phyloP scores from a whole-genome alignment of 2,329 filamentous ascomycete genomes.

The Botryotinia convoluta region DNA sequence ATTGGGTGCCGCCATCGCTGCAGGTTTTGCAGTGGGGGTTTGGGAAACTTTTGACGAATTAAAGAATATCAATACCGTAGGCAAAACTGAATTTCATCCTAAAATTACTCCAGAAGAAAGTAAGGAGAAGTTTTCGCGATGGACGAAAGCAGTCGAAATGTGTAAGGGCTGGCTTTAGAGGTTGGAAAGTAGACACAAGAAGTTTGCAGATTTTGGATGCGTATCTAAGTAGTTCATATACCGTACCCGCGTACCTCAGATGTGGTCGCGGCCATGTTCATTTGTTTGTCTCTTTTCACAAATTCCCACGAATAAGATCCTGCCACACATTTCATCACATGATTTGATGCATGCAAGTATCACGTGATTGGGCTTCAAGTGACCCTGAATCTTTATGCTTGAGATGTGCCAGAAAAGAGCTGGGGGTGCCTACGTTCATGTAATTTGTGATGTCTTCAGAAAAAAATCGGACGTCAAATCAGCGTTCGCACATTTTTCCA shows the following conservation, averaged over 20 bases:
- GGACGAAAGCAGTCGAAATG: slow-evolving; percentile 60
- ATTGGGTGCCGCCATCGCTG: slow-evolving; percentile 76
- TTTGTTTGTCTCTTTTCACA: neutral
- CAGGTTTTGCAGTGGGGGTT: slow-evolving; percentile 71
- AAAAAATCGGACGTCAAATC: neutral
- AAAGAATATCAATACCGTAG: slow-evolving; percentile 67
- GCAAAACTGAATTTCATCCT: slow-evolving; percentile 68
- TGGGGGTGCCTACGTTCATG: neutral
- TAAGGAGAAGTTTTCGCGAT: slow-evolving; percentile 47
- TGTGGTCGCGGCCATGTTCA: neutral
- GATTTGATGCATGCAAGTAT: accelerated
- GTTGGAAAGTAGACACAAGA: neutral
- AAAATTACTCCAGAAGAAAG: slow-evolving; percentile 49
- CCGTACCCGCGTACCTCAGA: neutral
- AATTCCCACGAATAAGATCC: neutral
- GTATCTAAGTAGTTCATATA: neutral
- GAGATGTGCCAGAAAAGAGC: neutral
- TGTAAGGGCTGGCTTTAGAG: slow-evolving; percentile 29
- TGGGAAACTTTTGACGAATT: slow-evolving; percentile 75
- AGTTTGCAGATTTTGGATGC: neutral
- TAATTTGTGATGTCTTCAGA: neutral
- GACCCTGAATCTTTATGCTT: neutral
- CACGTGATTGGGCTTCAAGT: neutral
- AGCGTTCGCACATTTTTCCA: neutral
- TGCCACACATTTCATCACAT: slow-evolving; percentile 6